These are phyloP conservation scores for Cystoderma amianthinum DNA, from an alignment of 768 basidiomycete genomes.

Conservation along the genomic window DNA sequence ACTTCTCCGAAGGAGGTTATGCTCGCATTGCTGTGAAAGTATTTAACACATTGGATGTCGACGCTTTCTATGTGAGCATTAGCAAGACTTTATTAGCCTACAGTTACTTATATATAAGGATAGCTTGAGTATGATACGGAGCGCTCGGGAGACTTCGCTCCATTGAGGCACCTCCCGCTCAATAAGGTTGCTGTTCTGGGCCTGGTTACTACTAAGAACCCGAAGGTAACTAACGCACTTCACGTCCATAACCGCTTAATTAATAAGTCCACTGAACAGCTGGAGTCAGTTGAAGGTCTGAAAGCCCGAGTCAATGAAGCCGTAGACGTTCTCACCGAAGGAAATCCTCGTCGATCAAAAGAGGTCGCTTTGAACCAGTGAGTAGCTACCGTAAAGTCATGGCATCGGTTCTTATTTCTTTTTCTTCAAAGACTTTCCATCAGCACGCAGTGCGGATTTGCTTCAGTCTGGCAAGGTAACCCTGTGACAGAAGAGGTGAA, in stretches of 20 bases:
- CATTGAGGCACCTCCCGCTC: conserved; percentile 44
- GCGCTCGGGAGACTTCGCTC: conserved; percentile 52
- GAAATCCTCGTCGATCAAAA: conserved; percentile 33
- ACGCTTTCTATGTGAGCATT: conserved; percentile 39
- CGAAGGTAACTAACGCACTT: conserved; percentile 21
- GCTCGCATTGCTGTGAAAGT: conserved; percentile 45
- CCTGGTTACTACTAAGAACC: conserved; percentile 40
- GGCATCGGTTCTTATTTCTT: conserved; percentile 2
- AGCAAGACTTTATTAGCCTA: conserved; percentile 2
- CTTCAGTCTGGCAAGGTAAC: conserved; percentile 52
- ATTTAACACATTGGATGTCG: conserved; percentile 54
- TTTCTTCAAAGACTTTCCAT: conserved; percentile 36
- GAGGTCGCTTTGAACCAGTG: conserved; percentile 48
- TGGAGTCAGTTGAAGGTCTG: conserved; percentile 44
- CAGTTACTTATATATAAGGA: too few relatives aligned
- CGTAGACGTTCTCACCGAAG: conserved; percentile 38
- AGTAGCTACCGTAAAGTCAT: conserved; percentile 10
- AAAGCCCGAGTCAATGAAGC: conserved; percentile 47
- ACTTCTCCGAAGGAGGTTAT: conserved; percentile 60
- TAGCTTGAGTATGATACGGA: conserved; percentile 64
- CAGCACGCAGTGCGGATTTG: conserved; percentile 61
- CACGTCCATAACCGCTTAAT: neutral
- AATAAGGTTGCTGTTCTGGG: conserved; percentile 42
- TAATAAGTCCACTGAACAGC: conserved; percentile 16
- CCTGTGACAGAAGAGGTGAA: conserved; percentile 41